Base-by-base conservation (phyloP, 169 alveolate genomes). In the Cryptosporidium sp. region DNA sequence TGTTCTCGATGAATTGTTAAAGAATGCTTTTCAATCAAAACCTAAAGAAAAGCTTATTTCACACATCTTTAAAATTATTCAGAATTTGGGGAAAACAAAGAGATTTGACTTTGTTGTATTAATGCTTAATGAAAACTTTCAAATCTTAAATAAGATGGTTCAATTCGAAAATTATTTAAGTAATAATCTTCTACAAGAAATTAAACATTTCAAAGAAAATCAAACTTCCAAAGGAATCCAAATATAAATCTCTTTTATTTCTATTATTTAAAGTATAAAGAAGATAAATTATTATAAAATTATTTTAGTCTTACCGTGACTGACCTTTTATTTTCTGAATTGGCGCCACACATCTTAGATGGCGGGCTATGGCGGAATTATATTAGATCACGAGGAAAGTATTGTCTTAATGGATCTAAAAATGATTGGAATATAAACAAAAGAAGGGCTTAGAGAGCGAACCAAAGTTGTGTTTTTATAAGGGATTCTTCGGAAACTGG, bases 341-440 rank as follows among this genome's bases (percentile, higher is more conserved):
- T 1, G 67, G 72, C 72, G 53, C 51, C 51, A 65, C 4, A 70
- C 3, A 26, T 70, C 26, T 29, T 33, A 73, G 86, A 73, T 73
- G 86, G 86, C 86, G 86, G 86, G 85, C 31, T 31, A n/a, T 5
- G 10, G 9, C 21, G 3, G 1, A 45, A 51, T 3, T 53, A 53
- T 23, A 37, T 56, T 73, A 73, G 86, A 73, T 73, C 86, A 73
- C 86, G 86, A 60, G 86, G 65, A 52, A 73, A 56, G 86, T 73
- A 73, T 44, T 73, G 86, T 73, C 86, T 73, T 33, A 1, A 23
- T 45, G 37, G 86, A 73, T 73, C 86, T 73, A 60, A 18, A 12
- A 73, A 73, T 18, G 39, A 26, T 51, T 71, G 31, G 18, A 73
- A 18, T 37, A 16, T 44, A 42, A 58, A 35, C 21, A 23, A 33